A percentile compares a stretch with the other conserved stretches of the same genome.
These are phyloP conservation scores for Salinomyces thailandicus DNA, from an alignment of 2,329 filamentous ascomycete species.

Conservation along the genomic window DNA sequence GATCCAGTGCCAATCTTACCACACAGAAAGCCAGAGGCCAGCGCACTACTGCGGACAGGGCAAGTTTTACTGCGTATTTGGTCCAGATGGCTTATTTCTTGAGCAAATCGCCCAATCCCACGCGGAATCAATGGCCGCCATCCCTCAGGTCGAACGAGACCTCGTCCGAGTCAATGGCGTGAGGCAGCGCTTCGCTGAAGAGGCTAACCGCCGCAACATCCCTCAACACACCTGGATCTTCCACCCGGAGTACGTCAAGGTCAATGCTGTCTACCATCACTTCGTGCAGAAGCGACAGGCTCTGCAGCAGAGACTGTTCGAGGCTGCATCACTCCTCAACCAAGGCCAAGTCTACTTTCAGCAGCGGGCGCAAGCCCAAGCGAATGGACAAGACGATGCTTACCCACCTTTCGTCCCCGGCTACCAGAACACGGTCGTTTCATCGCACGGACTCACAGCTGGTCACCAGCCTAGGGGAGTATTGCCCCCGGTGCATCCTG, in stretches of 20 bases:
- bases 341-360: background rate
- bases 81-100: slow-evolving; percentile 7
- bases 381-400: too few relatives aligned
- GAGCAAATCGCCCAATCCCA: slow-evolving; percentile 2
- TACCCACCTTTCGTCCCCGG: background rate
- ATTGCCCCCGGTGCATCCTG: too few relatives aligned
- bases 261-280: background rate
- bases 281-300: background rate
- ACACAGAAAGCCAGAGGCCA: background rate
- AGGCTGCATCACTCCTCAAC: background rate
- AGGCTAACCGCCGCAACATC: background rate
- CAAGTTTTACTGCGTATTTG: slow-evolving; percentile 9
- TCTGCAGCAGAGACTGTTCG: background rate
- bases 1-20: slow-evolving; percentile 7
- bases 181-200: background rate
- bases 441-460: too few relatives aligned
- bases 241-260: background rate
- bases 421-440: too few relatives aligned
- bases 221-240: background rate
- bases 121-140: background rate
- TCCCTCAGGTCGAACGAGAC: background rate
- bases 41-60: slow-evolving; percentile 5
- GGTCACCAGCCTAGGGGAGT: too few relatives aligned
- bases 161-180: background rate
- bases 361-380: background rate